Evolutionary conservation across 208 protist genomes (phyloP), one percentile per base, ranked within the genome.

Genomic region (Wallacemonas sp.): DNA sequence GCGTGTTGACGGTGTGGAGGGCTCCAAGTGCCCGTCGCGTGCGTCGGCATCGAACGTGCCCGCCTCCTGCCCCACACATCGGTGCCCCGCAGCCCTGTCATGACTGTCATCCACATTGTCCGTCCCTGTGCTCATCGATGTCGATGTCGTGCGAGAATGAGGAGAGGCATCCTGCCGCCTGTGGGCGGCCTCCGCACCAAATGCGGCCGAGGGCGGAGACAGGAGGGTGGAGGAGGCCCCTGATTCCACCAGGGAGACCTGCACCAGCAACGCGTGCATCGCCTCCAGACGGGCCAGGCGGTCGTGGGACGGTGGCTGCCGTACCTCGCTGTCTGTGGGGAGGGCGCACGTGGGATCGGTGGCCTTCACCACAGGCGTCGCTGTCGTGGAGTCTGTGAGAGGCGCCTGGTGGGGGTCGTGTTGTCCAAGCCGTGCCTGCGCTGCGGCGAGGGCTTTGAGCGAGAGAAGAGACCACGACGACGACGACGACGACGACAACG

Each of bases 261-360:
- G 52, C 18, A 23, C 14, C 12, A 59, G 32, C 31, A 59, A 23
- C 8, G 52, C 52, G 25, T 42, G 52, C 52, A 59, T 59, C 12
- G 52, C 26, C 22, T 59, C 52, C 52, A 59, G 52, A 12, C 28
- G 36, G 29, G 11, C 16, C 5, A 59, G 52, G 18, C 52, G 32
- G 52, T 33, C 31, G 31, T 41, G 31, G 31, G 18, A 59, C 14
- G 52, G 16, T 49, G 0, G 8, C 20, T 49, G 44, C 16, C 7
- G 11, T 22, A 25, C 36, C 7, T 41, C 36, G 10, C 36, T 41
- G 36, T n/a, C n/a, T n/a, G n/a, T n/a, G n/a, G n/a, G 0, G 36
- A 14, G 0, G 7, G 36, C 36, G 36, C 36, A 16, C 36, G 36
- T 41, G 36, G 36, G 36, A n/a, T n/a, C n/a, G n/a, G n/a, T n/a